Percentiles rank a stretch among this genome's conserved stretches.
These are phyloP conservation scores for Trichoderma gracile DNA, from an alignment of 2,329 filamentous ascomycete genomes.

Conservation along the genomic window DNA sequence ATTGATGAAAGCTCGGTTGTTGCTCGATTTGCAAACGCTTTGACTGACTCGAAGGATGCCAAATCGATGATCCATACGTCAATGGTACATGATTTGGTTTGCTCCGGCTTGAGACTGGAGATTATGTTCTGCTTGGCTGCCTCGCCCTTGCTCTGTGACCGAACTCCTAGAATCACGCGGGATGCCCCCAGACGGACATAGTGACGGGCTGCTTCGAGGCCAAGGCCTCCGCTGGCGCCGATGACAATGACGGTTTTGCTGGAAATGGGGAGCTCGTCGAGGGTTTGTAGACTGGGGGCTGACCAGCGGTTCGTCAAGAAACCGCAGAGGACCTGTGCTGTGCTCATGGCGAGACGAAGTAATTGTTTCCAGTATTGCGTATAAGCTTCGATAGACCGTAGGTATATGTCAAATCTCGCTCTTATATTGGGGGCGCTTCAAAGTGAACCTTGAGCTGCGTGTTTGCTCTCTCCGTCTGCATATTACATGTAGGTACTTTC, in stretches of 20 bases:
- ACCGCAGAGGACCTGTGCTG: conserved; percentile 1
- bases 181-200: conserved; percentile 37
- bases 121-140: conserved; percentile 14
- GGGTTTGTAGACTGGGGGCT: not conserved
- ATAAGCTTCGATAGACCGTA: too few relatives aligned
- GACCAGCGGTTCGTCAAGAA: conserved; percentile 17
- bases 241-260: conserved; percentile 42
- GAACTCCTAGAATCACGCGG: conserved; percentile 12
- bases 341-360: not conserved
- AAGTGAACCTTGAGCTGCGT: too few relatives aligned
- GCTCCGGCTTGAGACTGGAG: not conserved
- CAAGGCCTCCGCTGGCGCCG: conserved; percentile 43
- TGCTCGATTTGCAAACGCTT: conserved; percentile 7
- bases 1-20: conserved; percentile 11
- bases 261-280: not conserved
- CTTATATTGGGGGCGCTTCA: too few relatives aligned
- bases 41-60: conserved; percentile 14
- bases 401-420: too few relatives aligned
- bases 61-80: conserved; percentile 20
- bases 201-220: conserved; percentile 43
- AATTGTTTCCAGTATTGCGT: too few relatives aligned
- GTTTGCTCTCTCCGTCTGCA: too few relatives aligned
- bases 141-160: not conserved
- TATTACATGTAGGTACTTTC: too few relatives aligned
- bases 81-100: not conserved